Evolutionary conservation across 495 filamentous ascomycete genomes (phyloP).

Genomic region (Xylaria curta): DNA sequence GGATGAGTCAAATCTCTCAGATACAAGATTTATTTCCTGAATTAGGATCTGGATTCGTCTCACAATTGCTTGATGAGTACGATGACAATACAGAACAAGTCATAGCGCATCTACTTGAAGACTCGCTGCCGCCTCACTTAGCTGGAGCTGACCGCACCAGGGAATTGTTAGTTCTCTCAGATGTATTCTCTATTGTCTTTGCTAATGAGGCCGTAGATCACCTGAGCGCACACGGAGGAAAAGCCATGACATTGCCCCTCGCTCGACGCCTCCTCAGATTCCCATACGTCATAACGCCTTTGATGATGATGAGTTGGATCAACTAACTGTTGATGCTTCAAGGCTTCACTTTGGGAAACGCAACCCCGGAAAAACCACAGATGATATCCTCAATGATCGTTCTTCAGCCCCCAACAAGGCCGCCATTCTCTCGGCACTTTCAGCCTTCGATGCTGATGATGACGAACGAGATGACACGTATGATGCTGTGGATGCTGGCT

Average conservation of each 20-base stretch:
- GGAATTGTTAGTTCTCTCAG: slow-evolving; percentile 50
- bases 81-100: slow-evolving; percentile 77
- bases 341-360: slow-evolving; percentile 79
- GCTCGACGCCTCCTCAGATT: slow-evolving; percentile 48
- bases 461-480: slow-evolving; percentile 99
- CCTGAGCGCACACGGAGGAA: slow-evolving; percentile 34
- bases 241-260: slow-evolving; percentile 45
- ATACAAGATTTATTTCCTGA: slow-evolving; percentile 94
- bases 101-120: slow-evolving; percentile 83
- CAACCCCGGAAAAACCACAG: slow-evolving; percentile 67
- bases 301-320: slow-evolving; percentile 82
- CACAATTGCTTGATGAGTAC: slow-evolving; percentile 80
- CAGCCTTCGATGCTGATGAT: slow-evolving; percentile 90
- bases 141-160: slow-evolving; percentile 60
- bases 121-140: slow-evolving; percentile 71
- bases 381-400: slow-evolving; percentile 56
- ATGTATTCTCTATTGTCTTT: slow-evolving; percentile 12
- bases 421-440: slow-evolving; percentile 88
- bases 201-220: slow-evolving; percentile 37
- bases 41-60: slow-evolving; percentile 82
- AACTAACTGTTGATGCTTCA: slow-evolving; percentile 65
- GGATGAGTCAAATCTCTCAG: slow-evolving; percentile 81
- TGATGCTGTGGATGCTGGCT: slow-evolving; percentile 88
- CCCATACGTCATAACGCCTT: slow-evolving; percentile 65
- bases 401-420: slow-evolving; percentile 74